Percentiles rank a stretch among this genome's conserved stretches.
These are phyloP conservation scores for Cutaneotrichosporon mucoides DNA, from an alignment of 1,284 basidiomycete genomes.

Conservation along the genomic window DNA sequence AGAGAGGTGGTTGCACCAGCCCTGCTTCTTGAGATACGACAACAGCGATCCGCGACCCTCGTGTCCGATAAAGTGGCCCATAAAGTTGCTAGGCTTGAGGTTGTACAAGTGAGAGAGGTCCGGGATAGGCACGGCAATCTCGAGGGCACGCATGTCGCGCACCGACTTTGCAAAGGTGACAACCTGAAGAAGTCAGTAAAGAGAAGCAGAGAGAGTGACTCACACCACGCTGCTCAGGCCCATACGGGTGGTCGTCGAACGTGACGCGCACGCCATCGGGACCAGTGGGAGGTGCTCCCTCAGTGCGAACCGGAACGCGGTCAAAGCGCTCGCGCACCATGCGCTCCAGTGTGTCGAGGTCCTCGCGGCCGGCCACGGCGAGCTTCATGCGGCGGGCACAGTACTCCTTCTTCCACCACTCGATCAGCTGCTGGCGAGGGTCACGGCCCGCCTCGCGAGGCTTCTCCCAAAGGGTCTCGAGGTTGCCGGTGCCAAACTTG, in stretches of 20 bases:
- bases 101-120: conserved; percentile 77
- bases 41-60: conserved; percentile 93
- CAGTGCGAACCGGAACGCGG: conserved; percentile 40
- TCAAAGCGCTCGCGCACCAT: conserved; percentile 46
- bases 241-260: conserved; percentile 73
- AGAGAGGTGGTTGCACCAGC: conserved; percentile 80
- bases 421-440: conserved; percentile 81
- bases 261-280: conserved; percentile 46
- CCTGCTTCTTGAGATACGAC: conserved; percentile 85
- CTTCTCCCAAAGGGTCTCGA: conserved; percentile 69
- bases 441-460: conserved; percentile 65
- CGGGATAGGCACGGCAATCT: conserved; percentile 82
- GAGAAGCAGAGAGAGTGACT: conserved; percentile 40
- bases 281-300: conserved; percentile 33
- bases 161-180: conserved; percentile 85
- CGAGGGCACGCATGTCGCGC: conserved; percentile 81
- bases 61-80: conserved; percentile 88
- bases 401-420: conserved; percentile 94
- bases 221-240: conserved; percentile 68
- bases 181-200: conserved; percentile 54
- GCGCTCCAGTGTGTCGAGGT: conserved; percentile 43
- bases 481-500: conserved; percentile 90
- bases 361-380: conserved; percentile 83
- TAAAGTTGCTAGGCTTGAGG: conserved; percentile 73
- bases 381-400: conserved; percentile 92